Conservation (phyloP, 2,329 filamentous ascomycete species). For the Calonectria pteridis region DNA sequence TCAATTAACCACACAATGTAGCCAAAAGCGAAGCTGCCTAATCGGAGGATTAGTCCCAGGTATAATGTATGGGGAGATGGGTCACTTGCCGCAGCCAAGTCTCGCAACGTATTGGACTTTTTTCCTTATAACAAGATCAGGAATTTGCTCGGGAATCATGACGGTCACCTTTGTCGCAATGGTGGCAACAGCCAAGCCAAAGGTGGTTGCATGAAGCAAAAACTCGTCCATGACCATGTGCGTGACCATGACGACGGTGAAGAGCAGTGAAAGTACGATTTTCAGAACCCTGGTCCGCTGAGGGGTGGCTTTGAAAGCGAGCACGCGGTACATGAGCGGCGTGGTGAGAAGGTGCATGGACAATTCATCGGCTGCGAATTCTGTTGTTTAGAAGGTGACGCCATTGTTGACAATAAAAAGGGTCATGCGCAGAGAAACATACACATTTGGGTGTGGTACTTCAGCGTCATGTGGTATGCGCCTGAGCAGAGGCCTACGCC, state of each 20-base stretch:
- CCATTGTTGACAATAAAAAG: rapidly evolving
- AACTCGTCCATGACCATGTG: conserved; percentile 60
- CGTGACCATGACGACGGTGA: conserved; percentile 53
- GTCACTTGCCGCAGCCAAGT: conserved; percentile 35
- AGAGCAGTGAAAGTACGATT: conserved; percentile 36
- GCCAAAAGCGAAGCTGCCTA: conserved; percentile 52
- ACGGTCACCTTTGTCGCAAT: conserved; percentile 48
- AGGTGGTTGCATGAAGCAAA: conserved; percentile 52
- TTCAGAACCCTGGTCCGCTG: conserved; percentile 41
- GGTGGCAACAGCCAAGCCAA: conserved; percentile 50
- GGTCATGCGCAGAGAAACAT: conserved; percentile 12
- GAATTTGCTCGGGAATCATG: conserved; percentile 49
- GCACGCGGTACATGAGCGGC: conserved; percentile 55
- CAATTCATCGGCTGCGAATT: conserved; percentile 51
- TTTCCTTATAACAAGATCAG: conserved; percentile 39
- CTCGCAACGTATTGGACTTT: conserved; percentile 34
- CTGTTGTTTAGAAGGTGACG: conserved; percentile 13
- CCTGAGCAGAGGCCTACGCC: conserved; percentile 50
- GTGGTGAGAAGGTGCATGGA: conserved; percentile 58
- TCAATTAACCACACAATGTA: conserved; percentile 57
- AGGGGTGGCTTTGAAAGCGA: conserved; percentile 49
- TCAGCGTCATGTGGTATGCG: conserved; percentile 50
- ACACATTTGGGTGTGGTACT: conserved; percentile 53
- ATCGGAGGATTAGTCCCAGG: background rate
- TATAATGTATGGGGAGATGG: rapidly evolving